A percentile compares a stretch with the other conserved stretches of the same genome.
phyloP scores from a whole-genome alignment of 1,284 basidiomycete genomes.

The Ganoderma boninense region DNA sequence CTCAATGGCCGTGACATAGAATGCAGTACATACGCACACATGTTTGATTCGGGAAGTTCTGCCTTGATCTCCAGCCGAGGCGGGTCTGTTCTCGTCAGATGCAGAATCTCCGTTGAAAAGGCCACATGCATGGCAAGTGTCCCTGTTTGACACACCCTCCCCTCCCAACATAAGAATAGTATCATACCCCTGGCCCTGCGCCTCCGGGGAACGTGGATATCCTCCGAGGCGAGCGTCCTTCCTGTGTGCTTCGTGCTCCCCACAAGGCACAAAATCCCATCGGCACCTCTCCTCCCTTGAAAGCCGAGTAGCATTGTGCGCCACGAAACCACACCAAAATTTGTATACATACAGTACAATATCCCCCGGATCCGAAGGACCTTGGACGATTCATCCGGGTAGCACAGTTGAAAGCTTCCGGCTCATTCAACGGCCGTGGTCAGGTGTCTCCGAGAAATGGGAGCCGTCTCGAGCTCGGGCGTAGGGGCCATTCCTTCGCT shows the following conservation, averaged over 20 bases:
- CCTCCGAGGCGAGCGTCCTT: background rate
- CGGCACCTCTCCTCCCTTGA: background rate
- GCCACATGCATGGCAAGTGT: background rate
- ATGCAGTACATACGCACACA: background rate
- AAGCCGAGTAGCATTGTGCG: background rate
- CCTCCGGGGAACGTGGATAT: background rate
- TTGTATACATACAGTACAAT: background rate
- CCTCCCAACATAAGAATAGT: background rate
- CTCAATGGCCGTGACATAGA: background rate
- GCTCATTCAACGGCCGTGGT: background rate
- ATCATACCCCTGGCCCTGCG: background rate
- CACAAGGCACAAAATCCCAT: background rate
- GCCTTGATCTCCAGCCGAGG: background rate
- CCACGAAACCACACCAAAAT: background rate
- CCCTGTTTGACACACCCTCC: background rate
- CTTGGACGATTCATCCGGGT: background rate
- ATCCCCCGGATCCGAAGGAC: background rate
- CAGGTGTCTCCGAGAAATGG: background rate
- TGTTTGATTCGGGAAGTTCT: background rate
- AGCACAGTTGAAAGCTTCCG: background rate
- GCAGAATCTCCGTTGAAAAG: background rate
- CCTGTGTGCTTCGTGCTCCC: background rate
- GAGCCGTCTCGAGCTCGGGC: background rate
- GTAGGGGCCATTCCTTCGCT: background rate
- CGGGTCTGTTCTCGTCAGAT: background rate